Evolutionary conservation across 1,284 basidiomycete species (phyloP), one percentile per base, ranked within the genome.

Genomic region (Leccinum subspadiceum): DNA sequence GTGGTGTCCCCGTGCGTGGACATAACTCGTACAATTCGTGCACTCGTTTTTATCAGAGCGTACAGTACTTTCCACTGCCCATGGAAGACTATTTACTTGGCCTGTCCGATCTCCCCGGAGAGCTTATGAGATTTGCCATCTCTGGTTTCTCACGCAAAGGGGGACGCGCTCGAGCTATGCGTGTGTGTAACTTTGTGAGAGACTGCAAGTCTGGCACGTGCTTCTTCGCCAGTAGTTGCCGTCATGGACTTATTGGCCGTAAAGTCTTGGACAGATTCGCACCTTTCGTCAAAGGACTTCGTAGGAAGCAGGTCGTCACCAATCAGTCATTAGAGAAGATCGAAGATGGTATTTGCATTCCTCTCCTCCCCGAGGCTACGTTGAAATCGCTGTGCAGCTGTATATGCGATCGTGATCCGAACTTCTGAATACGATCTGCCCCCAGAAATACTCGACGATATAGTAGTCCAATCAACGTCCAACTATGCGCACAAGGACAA

Each of bases 91-190:
- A 98, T 72, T 79, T 98, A 13, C 84, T 98, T 2, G 96, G 96
- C 13, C 78, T 98, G 31, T 94, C 93, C 1, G 96, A 99, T 73
- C 79, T 99, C 35, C 97, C 94, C 0, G 96, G 96, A 48, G 96
- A 98, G 75, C 84, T 96, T n/a, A 98, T 98, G 96, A 85, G 96
- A 39, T 92, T 90, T 64, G 94, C 94, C 4, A 97, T 96, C 62
- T 91, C 86, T 48, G 80, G 85, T 12, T 84, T 91, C 52, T 79
- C 88, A 7, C 84, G 84, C 22, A 85, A 85, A 35, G 89, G 89
- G 1, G 89, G 92, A 24, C 84, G 87, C 54, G 78, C 81, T 60
- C 87, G 83, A 64, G 91, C 93, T 5, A 79, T 78, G 48, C 79
- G 85, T 62, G 84, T 94, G 3, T 90, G 90, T 71, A 79, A 78